phyloP scores from a whole-genome alignment of 495 filamentous ascomycete genomes.

The Aspergillus funiculosus region DNA sequence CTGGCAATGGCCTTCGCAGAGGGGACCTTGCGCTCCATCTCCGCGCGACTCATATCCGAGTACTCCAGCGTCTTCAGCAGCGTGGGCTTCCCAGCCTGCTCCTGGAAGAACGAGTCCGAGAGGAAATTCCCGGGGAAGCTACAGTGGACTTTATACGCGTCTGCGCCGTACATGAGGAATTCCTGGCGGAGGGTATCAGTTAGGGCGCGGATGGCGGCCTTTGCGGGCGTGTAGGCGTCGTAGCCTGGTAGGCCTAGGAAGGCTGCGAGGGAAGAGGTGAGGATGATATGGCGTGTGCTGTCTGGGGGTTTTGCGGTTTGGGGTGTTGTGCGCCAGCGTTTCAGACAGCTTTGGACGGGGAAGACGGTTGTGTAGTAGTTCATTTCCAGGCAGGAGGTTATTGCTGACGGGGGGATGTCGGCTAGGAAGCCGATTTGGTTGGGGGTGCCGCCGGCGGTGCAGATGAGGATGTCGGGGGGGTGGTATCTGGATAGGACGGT shows the following conservation, averaged over 20 bases:
- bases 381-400: conserved; percentile 28
- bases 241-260: conserved; percentile 37
- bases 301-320: neutral
- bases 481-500: conserved; percentile 18
- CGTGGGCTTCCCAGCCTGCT: conserved; percentile 31
- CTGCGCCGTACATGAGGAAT: conserved; percentile 21
- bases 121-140: conserved; percentile 32
- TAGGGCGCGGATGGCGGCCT: conserved; percentile 31
- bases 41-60: too few relatives aligned
- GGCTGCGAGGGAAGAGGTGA: conserved; percentile 32
- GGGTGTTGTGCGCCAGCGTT: conserved; percentile 19
- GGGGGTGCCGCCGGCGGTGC: conserved; percentile 32
- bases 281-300: conserved; percentile 24
- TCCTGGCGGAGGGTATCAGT: conserved; percentile 38
- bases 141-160: conserved; percentile 21
- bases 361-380: conserved; percentile 33
- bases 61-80: conserved; percentile 35
- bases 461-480: conserved; percentile 23
- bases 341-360: conserved; percentile 25
- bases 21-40: neutral
- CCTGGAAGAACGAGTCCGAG: conserved; percentile 24
- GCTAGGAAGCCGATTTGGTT: conserved; percentile 32
- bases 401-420: conserved; percentile 23
- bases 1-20: conserved; percentile 8
- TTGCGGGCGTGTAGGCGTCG: conserved; percentile 33